Conservation (phyloP, 345 rosid species). For the Hirschfeldia incana region DNA sequence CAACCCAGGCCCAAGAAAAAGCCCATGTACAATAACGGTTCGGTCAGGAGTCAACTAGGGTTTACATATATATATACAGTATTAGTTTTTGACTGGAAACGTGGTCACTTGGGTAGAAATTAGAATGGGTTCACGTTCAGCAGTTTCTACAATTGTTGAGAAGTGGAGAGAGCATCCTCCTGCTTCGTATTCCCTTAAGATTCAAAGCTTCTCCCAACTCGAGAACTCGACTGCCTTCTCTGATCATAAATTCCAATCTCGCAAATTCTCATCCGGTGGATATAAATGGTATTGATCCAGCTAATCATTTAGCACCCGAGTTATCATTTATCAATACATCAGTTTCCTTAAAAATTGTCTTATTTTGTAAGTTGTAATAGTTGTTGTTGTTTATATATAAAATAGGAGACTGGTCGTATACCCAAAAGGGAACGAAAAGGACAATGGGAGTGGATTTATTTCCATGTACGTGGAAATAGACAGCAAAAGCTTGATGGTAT, state of each 20-base stretch:
- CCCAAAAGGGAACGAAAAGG: neutral
- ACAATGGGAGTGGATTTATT: neutral
- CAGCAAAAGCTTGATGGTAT: neutral
- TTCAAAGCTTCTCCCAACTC: neutral
- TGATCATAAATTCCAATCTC: constrained; percentile 15
- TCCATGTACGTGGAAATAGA: neutral
- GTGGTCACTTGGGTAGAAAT: too few species aligned
- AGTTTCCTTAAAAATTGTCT: neutral
- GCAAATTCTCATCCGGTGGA: constrained; percentile 12
- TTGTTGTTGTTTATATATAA: too few species aligned
- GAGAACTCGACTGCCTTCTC: neutral
- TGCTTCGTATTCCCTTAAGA: constrained; percentile 7
- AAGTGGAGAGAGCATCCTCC: constrained; percentile 17
- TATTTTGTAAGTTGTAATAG: too few species aligned
- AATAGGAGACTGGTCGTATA: neutral
- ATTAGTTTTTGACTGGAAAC: too few species aligned
- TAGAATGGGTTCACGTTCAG: neutral
- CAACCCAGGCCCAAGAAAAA: too few species aligned
- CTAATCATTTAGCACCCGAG: neutral
- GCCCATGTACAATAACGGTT: too few species aligned
- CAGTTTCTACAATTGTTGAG: neutral
- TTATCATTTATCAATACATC: neutral
- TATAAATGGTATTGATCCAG: neutral
- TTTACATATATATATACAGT: too few species aligned
- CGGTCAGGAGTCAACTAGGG: too few species aligned